Evolutionary conservation across 306 rosid species (phyloP).

Genomic region (Vicia sativa): DNA sequence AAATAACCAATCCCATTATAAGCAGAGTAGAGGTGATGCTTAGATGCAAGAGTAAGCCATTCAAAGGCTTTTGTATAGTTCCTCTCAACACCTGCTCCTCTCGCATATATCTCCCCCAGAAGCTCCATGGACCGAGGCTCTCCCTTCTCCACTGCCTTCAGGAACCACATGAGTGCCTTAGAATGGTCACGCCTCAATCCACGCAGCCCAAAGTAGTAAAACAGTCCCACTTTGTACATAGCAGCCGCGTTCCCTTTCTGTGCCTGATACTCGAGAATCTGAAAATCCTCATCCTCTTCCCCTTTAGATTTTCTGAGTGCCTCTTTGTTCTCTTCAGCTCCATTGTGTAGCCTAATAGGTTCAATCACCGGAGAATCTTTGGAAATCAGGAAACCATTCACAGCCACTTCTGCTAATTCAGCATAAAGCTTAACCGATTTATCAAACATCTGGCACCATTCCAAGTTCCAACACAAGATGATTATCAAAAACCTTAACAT

Average conservation of each 20-base stretch:
- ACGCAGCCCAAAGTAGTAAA: slow-evolving; percentile 93
- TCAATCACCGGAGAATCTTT: slow-evolving; percentile 89
- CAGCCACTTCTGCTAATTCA: slow-evolving; percentile 87
- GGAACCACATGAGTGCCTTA: slow-evolving; percentile 83
- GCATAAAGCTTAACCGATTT: slow-evolving; percentile 84
- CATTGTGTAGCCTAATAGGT: slow-evolving; percentile 84
- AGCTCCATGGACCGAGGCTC: slow-evolving; percentile 96
- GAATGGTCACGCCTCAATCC: slow-evolving; percentile 92
- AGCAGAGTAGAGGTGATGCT: slow-evolving; percentile 77
- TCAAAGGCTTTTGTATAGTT: slow-evolving; percentile 89
- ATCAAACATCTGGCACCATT: slow-evolving; percentile 68
- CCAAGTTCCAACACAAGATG: too few relatives aligned
- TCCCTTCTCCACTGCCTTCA: slow-evolving; percentile 92
- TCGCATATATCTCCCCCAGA: slow-evolving; percentile 92
- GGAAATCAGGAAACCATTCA: slow-evolving; percentile 79
- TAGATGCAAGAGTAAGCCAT: slow-evolving; percentile 90
- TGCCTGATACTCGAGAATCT: slow-evolving; percentile 93
- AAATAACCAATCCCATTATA: slow-evolving; percentile 96
- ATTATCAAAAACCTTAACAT: background rate
- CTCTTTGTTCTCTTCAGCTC: slow-evolving; percentile 94
- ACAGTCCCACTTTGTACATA: slow-evolving; percentile 91
- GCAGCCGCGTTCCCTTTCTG: slow-evolving; percentile 93
- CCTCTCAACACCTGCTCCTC: slow-evolving; percentile 96
- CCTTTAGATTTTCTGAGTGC: slow-evolving; percentile 89
- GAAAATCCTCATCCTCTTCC: slow-evolving; percentile 94